Base-by-base conservation (phyloP, 139 green algal genomes). In the Monoraphidium neglectum region DNA sequence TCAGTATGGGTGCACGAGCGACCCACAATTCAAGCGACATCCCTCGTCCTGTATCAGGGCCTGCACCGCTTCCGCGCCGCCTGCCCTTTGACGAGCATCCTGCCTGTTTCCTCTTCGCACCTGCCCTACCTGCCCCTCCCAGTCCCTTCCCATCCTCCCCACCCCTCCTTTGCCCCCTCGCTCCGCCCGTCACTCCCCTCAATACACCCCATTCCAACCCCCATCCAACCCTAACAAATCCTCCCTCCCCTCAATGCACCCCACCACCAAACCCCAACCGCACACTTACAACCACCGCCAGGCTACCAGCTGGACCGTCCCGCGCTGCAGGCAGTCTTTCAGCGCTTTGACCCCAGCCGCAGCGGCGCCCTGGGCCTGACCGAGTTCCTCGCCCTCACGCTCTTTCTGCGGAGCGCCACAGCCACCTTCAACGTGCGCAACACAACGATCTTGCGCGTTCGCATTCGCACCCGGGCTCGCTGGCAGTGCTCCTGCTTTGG, bases 331-430 rank as follows among this genome's bases (percentile, higher is more conserved):
- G 77, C 77, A 1, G 37, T 82, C n/a, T 86, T 85, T 51, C 68
- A 77, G 1, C 57, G 78, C 3, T 92, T 89, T 57, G 81, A 92
- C 67, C 83, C 81, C 0, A 69, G 77, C 24, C 47, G 56, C 16
- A 57, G 64, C 2, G 66, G 74, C 26, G 62, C 53, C 61, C 68
- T 92, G 71, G 76, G 81, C 24, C 73, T 87, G 30, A 72, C 86
- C 33, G 86, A 92, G 77, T 93, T 87, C 78, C 85, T 92, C n/a
- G 89, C 84, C 2, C 78, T 93, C 56, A 90, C 78, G 28, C 76
- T 93, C 3, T 92, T 93, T 69, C 74, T 93, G 57, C 86, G 86
- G 54, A 84, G 69, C 70, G 62, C 83, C 18, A 80, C 64, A 30
- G 81, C 82, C 32, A 88, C 83, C 18, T 92, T 92, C 71, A 81